Conservation (phyloP, 1,284 basidiomycete species). For the Wallemia mellicola region DNA sequence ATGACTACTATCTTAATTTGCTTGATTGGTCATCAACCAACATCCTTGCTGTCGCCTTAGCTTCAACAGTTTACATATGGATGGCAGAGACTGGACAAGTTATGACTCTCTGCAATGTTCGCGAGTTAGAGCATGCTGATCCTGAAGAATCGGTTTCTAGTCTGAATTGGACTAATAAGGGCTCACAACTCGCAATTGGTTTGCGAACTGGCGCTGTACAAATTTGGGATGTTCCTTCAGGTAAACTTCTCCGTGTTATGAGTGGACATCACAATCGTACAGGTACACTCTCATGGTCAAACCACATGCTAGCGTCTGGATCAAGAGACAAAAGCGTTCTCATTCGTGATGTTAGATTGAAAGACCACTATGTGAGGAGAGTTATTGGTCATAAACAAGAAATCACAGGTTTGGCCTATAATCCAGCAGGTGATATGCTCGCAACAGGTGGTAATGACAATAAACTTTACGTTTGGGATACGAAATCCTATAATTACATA, state of each 20-base stretch:
- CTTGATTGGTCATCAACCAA: conserved; percentile 94
- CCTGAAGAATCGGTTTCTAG: neutral
- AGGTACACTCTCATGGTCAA: conserved; percentile 81
- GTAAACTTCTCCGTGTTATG: conserved; percentile 44
- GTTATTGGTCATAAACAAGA: conserved; percentile 71
- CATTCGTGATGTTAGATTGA: conserved; percentile 61
- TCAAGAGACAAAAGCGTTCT: conserved; percentile 70
- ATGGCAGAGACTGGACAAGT: conserved; percentile 75
- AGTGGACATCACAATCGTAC: conserved; percentile 65
- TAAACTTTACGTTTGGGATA: conserved; percentile 89
- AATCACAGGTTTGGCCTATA: conserved; percentile 58
- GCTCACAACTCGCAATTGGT: conserved; percentile 67
- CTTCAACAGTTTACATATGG: conserved; percentile 84
- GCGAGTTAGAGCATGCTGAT: conserved; percentile 30
- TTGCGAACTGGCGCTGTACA: conserved; percentile 62
- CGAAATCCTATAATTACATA: conserved; percentile 29
- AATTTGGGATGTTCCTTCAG: conserved; percentile 73
- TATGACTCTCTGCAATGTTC: conserved; percentile 64
- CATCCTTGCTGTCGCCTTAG: conserved; percentile 73
- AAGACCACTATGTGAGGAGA: conserved; percentile 38
- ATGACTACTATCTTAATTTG: conserved; percentile 94
- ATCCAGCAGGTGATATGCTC: conserved; percentile 30
- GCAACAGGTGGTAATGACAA: conserved; percentile 97
- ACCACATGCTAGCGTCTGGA: conserved; percentile 60
- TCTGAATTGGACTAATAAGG: conserved; percentile 18